A percentile compares a stretch with the other conserved stretches of the same genome.
These are phyloP conservation scores for Chytriomyces sp. DNA, from an alignment of 192 early-diverging fungal species.

Conservation along the genomic window DNA sequence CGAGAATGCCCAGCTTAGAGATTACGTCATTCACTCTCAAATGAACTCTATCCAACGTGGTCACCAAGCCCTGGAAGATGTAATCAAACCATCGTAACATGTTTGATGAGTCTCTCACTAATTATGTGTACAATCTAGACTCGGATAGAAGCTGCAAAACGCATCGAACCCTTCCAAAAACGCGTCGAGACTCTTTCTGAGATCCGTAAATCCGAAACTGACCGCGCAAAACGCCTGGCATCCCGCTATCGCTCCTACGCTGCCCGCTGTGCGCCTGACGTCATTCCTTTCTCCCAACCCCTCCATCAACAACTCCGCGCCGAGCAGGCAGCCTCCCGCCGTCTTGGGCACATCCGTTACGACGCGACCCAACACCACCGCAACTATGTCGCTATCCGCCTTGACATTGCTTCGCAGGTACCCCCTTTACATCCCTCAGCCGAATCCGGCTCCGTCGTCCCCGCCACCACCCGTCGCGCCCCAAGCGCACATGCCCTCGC, in stretches of 20 bases:
- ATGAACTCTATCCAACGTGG: background rate
- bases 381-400: background rate
- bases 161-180: background rate
- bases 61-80: background rate
- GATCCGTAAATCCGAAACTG: background rate
- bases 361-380: constrained; percentile 1
- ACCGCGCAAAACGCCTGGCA: constrained; percentile 15
- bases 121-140: background rate
- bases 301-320: background rate
- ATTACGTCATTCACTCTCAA: background rate
- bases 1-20: background rate
- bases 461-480: background rate
- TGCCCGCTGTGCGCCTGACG: background rate
- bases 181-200: background rate
- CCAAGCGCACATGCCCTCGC: background rate
- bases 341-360: background rate
- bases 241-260: background rate
- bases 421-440: background rate
- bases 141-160: background rate
- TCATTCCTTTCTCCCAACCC: constrained; percentile 17
- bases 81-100: background rate
- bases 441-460: background rate
- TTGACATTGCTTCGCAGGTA: background rate
- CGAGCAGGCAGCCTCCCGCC: background rate
- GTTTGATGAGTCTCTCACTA: background rate